phyloP scores from a whole-genome alignment of 192 early-diverging fungal species.

The Coemansia sp. region DNA sequence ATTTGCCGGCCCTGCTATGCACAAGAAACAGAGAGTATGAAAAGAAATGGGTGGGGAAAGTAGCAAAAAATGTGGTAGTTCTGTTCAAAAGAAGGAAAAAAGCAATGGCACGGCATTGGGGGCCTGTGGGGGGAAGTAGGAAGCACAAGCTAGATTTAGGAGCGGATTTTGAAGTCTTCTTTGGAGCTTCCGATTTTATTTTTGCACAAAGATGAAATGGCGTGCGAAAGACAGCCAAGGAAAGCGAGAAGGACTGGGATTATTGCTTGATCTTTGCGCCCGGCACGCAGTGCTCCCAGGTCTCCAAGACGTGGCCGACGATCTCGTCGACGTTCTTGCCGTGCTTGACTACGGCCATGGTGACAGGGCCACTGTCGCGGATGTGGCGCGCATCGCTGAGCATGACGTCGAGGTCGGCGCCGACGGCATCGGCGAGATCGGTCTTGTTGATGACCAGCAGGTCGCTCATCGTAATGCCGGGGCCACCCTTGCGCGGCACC shows the following conservation, averaged over 20 bases:
- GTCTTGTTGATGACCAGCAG: conserved; percentile 97
- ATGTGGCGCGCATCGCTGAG: conserved; percentile 85
- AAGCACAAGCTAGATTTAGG: too few relatives aligned
- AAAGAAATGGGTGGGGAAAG: not conserved
- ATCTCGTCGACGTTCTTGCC: conserved; percentile 83
- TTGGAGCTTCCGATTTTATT: not conserved
- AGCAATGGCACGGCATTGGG: not conserved
- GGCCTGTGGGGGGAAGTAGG: too few relatives aligned
- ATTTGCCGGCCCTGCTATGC: not conserved
- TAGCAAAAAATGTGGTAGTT: not conserved
- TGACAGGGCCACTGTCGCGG: conserved; percentile 84
- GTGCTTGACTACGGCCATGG: conserved; percentile 93
- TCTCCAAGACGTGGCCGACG: conserved; percentile 70
- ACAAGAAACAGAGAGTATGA: not conserved
- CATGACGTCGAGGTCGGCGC: conserved; percentile 93
- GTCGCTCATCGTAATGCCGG: conserved; percentile 97
- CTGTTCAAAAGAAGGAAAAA: not conserved
- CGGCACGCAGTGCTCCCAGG: conserved; percentile 55
- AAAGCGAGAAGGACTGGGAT: not conserved
- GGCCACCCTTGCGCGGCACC: conserved; percentile 95
- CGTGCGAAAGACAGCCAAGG: not conserved
- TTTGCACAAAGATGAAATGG: not conserved
- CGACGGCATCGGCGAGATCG: conserved; percentile 86
- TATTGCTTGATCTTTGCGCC: conserved; percentile 42
- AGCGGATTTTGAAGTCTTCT: not conserved